A percentile compares a stretch with the other conserved stretches of the same genome.
These are phyloP conservation scores for Agrocybe chaxingu DNA, from an alignment of 768 basidiomycete species.

Conservation along the genomic window DNA sequence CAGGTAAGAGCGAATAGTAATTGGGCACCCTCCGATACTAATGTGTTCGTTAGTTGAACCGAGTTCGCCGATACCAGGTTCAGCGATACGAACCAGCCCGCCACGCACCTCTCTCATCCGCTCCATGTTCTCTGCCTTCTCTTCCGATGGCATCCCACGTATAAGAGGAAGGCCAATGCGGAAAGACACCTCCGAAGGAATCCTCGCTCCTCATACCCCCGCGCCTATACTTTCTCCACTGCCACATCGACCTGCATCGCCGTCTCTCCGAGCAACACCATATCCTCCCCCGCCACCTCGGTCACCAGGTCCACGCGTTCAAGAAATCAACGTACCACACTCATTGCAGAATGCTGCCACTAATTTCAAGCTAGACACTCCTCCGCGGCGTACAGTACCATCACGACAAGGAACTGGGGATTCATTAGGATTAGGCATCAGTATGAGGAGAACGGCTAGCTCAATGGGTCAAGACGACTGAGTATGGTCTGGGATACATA, in stretches of 20 bases:
- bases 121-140: slow-evolving; percentile 53
- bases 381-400: slow-evolving; percentile 31
- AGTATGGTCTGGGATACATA: not conserved
- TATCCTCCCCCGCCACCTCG: slow-evolving; percentile 32
- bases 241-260: slow-evolving; percentile 22
- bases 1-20: slow-evolving; percentile 32
- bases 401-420: slow-evolving; percentile 23
- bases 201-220: slow-evolving; percentile 66
- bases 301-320: slow-evolving; percentile 30
- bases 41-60: slow-evolving; percentile 27
- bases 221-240: slow-evolving; percentile 29
- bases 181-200: slow-evolving; percentile 57
- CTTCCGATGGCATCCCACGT: slow-evolving; percentile 35
- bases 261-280: slow-evolving; percentile 25
- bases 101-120: slow-evolving; percentile 64
- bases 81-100: slow-evolving; percentile 22
- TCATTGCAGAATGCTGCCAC: slow-evolving; percentile 17
- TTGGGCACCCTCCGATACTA: not conserved
- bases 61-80: slow-evolving; percentile 35
- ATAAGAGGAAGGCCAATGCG: slow-evolving; percentile 42
- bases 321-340: slow-evolving; percentile 32
- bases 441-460: slow-evolving; percentile 23
- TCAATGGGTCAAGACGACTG: slow-evolving; percentile 15
- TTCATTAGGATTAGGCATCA: slow-evolving; percentile 23
- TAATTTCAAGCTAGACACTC: slow-evolving; percentile 38